phyloP scores from a whole-genome alignment of 345 rosid genomes.

The Boechera retrofracta region DNA sequence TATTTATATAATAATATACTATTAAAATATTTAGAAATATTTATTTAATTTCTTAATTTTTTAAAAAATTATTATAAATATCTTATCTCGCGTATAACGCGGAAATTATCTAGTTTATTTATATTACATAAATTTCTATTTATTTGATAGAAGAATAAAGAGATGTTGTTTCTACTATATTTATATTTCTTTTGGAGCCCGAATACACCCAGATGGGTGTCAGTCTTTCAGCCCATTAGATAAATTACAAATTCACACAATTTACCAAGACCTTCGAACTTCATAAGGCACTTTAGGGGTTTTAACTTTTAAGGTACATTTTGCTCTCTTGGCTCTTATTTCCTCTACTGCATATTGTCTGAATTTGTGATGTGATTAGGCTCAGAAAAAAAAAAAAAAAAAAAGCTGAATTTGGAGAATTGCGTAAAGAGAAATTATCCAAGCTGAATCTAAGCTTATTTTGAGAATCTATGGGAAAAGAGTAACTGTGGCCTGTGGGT shows the following conservation, averaged over 20 bases:
- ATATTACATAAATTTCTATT: too few species aligned
- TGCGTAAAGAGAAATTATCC: neutral
- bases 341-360: neutral
- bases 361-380: neutral
- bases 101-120: too few species aligned
- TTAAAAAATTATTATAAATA: too few species aligned
- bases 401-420: neutral
- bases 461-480: neutral
- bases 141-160: too few species aligned
- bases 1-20: too few species aligned
- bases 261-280: neutral
- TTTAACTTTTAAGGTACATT: neutral
- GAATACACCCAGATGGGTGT: neutral
- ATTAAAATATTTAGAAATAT: too few species aligned
- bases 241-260: constrained; percentile 1
- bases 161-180: neutral
- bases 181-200: neutral
- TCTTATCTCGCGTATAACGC: too few species aligned
- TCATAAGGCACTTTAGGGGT: neutral
- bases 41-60: too few species aligned
- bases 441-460: neutral
- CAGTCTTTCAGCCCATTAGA: neutral
- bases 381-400: neutral
- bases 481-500: neutral
- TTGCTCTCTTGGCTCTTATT: neutral